Evolutionary conservation across 2,329 filamentous ascomycete genomes (phyloP).

Genomic region (Davidsoniella virescens): DNA sequence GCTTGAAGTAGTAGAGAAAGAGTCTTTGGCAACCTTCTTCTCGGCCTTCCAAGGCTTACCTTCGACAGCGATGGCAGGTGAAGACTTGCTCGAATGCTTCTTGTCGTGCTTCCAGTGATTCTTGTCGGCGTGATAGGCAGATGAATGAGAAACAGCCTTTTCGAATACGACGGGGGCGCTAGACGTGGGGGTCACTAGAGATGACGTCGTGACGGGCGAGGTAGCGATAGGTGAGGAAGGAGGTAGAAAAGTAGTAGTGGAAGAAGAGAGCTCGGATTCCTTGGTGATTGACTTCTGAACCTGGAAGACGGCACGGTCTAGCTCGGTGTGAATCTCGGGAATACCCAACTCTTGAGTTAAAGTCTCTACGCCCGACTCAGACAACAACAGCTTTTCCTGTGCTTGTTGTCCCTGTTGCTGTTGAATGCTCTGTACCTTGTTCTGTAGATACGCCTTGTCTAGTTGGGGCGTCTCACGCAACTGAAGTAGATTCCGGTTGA

Average conservation of each 20-base stretch:
- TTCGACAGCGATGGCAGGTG: too few relatives aligned
- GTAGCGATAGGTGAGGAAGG: too few relatives aligned
- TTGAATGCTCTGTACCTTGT: conserved; percentile 16
- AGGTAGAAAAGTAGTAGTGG: background rate
- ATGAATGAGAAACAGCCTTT: background rate
- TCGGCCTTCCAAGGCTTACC: conserved; percentile 1
- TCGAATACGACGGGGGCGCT: background rate
- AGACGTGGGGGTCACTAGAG: background rate
- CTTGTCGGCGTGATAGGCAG: background rate
- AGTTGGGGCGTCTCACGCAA: conserved; percentile 50
- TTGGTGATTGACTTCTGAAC: conserved; percentile 37
- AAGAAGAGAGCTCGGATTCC: conserved; percentile 14
- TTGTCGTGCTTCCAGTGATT: conserved; percentile 6
- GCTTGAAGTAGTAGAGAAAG: too few relatives aligned
- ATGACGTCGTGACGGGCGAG: too few relatives aligned
- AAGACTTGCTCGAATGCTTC: background rate
- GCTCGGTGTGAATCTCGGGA: conserved; percentile 54
- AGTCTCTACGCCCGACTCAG: conserved; percentile 13
- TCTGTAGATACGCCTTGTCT: conserved; percentile 49
- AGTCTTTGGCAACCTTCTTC: background rate
- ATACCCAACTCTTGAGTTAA: conserved; percentile 41
- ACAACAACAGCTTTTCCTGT: conserved; percentile 15
- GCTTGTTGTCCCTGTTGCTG: conserved; percentile 16
- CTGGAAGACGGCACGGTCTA: conserved; percentile 63
- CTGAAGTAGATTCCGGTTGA: conserved; percentile 54